Percentiles rank a stretch among this genome's conserved stretches.
Conservation (phyloP, 352 stramenopile species). For the Discostella stelligera region DNA sequence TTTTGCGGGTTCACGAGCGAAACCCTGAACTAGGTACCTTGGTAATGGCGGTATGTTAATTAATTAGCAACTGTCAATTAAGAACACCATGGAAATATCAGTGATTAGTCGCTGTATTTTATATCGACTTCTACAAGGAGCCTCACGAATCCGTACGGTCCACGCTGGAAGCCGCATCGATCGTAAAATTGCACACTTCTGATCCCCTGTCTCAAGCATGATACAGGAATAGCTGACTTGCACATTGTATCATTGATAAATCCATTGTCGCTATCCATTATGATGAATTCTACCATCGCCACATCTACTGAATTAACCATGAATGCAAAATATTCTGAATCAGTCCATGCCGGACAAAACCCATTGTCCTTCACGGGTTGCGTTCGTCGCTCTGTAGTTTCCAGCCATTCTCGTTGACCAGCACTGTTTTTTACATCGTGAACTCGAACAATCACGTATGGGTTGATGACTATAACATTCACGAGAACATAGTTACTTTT, state of each 20-base stretch:
- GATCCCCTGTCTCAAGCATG: constrained; percentile 58
- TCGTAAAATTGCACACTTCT: constrained; percentile 62
- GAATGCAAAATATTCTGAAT: constrained; percentile 34
- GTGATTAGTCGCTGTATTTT: too few relatives aligned
- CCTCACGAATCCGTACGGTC: constrained; percentile 55
- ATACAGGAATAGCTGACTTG: constrained; percentile 38
- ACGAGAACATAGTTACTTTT: not conserved
- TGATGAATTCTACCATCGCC: constrained; percentile 42
- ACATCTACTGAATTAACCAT: constrained; percentile 25
- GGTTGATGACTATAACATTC: constrained; percentile 41
- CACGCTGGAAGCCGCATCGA: constrained; percentile 41
- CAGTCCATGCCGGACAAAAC: constrained; percentile 47
- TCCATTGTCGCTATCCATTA: constrained; percentile 27
- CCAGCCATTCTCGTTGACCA: constrained; percentile 9
- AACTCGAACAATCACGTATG: constrained; percentile 47
- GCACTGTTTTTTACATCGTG: constrained; percentile 32
- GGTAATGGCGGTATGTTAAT: too few relatives aligned
- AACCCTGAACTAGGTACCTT: too few relatives aligned
- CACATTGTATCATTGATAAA: constrained; percentile 39
- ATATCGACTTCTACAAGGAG: constrained; percentile 47
- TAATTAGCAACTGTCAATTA: too few relatives aligned
- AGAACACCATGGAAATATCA: too few relatives aligned
- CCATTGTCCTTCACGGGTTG: constrained; percentile 46
- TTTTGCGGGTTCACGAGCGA: too few relatives aligned
- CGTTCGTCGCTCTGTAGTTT: constrained; percentile 38